phyloP scores from a whole-genome alignment of 2,329 filamentous ascomycete genomes.

The Ceratocystiopsis sp. region DNA sequence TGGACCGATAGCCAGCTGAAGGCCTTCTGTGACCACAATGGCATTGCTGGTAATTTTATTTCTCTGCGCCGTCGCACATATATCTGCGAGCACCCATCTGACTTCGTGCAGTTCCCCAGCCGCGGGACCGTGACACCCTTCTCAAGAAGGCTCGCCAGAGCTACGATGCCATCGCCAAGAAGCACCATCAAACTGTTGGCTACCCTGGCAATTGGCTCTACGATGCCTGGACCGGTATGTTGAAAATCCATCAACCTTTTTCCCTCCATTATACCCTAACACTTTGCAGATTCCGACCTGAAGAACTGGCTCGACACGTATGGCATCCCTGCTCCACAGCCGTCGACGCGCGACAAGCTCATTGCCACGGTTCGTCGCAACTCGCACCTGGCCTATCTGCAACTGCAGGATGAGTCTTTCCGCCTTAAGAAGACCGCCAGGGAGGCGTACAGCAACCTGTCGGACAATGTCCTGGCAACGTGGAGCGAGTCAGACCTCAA shows the following conservation, averaged over 20 bases:
- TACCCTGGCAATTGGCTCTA: slow-evolving; percentile 97
- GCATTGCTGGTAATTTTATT: slow-evolving; percentile 57
- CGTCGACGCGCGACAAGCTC: slow-evolving; percentile 67
- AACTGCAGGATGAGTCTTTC: slow-evolving; percentile 41
- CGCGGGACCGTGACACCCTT: slow-evolving; percentile 67
- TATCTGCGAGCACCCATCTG: too few relatives aligned
- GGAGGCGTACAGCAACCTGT: slow-evolving; percentile 55
- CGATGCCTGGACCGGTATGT: slow-evolving; percentile 52
- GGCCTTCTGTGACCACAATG: slow-evolving; percentile 75
- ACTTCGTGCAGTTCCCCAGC: slow-evolving; percentile 61
- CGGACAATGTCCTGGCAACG: slow-evolving; percentile 69
- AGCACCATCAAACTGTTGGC: slow-evolving; percentile 54
- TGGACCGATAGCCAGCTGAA: slow-evolving; percentile 92
- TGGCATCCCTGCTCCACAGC: slow-evolving; percentile 74
- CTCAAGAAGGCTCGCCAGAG: slow-evolving; percentile 62
- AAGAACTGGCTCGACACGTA: slow-evolving; percentile 87
- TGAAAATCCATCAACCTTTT: too few relatives aligned
- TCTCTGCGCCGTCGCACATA: too few relatives aligned
- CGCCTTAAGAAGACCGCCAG: slow-evolving; percentile 48
- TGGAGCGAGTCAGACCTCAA: slow-evolving; percentile 87
- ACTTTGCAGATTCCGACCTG: slow-evolving; percentile 54
- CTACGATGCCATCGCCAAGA: slow-evolving; percentile 64
- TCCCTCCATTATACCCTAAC: not conserved
- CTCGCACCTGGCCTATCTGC: slow-evolving; percentile 60
- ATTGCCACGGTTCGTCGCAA: slow-evolving; percentile 84